Evolutionary conservation across 169 alveolate species (phyloP).

Genomic region (Plasmodium falciparum): DNA sequence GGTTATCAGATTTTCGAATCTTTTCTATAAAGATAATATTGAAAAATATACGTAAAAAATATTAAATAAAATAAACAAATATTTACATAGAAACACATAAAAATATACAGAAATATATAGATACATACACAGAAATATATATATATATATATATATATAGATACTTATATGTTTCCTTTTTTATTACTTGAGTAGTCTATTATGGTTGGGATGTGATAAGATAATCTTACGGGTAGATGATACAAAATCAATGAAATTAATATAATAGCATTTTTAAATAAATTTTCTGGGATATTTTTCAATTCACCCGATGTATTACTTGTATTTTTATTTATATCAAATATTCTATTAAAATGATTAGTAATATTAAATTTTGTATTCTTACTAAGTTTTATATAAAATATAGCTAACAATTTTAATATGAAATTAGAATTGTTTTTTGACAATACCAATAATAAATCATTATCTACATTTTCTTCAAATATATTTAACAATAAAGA

Average conservation of each 20-base stretch:
- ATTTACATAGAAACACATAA: not conserved
- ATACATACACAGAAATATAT: not conserved
- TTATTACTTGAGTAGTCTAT: constrained; percentile 68
- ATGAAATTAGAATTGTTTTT: constrained; percentile 53
- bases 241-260: constrained; percentile 27
- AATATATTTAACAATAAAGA: constrained; percentile 16
- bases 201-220: constrained; percentile 25
- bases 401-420: constrained; percentile 49
- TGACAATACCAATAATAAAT: constrained; percentile 42
- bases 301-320: constrained; percentile 13
- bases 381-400: constrained; percentile 41
- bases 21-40: constrained; percentile 31
- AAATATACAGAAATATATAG: not conserved
- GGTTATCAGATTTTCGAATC: constrained; percentile 24
- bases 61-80: not conserved
- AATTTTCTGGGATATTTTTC: constrained; percentile 35
- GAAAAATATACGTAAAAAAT: not conserved
- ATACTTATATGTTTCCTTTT: not conserved
- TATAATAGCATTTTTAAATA: constrained; percentile 29
- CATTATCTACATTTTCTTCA: constrained; percentile 47
- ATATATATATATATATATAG: not conserved
- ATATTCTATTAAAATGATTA: constrained; percentile 33
- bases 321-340: constrained; percentile 17
- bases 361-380: constrained; percentile 20
- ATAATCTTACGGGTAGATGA: constrained; percentile 15